Evolutionary conservation across 331 rosid species (phyloP).

Genomic region (Rosa hybrid): DNA sequence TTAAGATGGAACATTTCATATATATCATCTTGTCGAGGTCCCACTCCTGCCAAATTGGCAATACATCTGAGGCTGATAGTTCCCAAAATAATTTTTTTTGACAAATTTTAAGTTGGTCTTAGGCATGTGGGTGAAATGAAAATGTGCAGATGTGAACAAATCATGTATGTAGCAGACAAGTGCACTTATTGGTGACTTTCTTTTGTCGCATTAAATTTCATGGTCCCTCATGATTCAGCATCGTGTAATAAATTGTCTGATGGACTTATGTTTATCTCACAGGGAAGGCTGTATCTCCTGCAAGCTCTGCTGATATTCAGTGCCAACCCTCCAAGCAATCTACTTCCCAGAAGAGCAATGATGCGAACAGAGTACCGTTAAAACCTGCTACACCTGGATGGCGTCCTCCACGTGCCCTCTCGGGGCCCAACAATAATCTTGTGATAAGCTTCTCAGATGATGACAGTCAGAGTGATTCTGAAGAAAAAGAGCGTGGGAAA

Average conservation of each 20-base stretch:
- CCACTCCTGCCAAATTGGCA: slow-evolving; percentile 4
- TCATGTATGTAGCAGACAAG: neutral
- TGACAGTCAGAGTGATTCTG: slow-evolving; percentile 87
- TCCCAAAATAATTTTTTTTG: neutral
- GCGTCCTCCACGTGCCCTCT: slow-evolving; percentile 56
- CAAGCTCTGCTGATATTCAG: slow-evolving; percentile 50
- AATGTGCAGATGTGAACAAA: neutral
- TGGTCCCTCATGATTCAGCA: slow-evolving; percentile 6
- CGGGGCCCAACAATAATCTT: slow-evolving; percentile 51
- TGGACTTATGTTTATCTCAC: slow-evolving; percentile 15
- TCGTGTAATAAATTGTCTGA: slow-evolving; percentile 1
- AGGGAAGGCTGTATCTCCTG: slow-evolving; percentile 37
- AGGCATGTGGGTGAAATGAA: neutral
- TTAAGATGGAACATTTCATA: neutral
- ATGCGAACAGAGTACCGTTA: slow-evolving; percentile 43
- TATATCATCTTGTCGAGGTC: neutral
- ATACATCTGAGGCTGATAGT: neutral
- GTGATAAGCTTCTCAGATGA: slow-evolving; percentile 92
- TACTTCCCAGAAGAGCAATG: slow-evolving; percentile 44
- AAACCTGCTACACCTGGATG: slow-evolving; percentile 48
- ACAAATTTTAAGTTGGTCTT: neutral
- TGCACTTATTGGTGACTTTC: neutral
- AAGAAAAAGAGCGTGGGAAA: slow-evolving; percentile 35
- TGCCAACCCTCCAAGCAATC: slow-evolving; percentile 35
- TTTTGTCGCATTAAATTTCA: neutral